Percentiles rank a stretch among this genome's conserved stretches.
Conservation (phyloP, 2,329 filamentous ascomycete species). For the Aspergillus ibericus region DNA sequence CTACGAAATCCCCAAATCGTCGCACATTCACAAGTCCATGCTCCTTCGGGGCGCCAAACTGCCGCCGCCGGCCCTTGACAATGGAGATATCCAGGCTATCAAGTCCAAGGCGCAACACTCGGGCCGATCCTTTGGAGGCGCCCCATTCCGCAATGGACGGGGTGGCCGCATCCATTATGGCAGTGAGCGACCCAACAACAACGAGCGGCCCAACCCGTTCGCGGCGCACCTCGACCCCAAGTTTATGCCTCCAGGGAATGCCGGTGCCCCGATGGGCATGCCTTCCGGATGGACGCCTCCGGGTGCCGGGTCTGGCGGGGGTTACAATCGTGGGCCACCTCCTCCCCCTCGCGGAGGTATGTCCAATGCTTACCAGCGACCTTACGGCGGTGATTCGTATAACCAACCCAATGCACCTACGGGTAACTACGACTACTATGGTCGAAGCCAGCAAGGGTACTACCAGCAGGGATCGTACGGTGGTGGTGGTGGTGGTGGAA, state of each 20-base stretch:
- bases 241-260: slow-evolving; percentile 37
- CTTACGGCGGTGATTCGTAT: slow-evolving; percentile 23
- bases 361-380: slow-evolving; percentile 24
- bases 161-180: slow-evolving; percentile 59
- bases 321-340: slow-evolving; percentile 39
- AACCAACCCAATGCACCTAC: slow-evolving; percentile 21
- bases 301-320: slow-evolving; percentile 27
- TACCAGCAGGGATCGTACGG: slow-evolving; percentile 23
- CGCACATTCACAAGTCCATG: slow-evolving; percentile 86
- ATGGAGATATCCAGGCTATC: slow-evolving; percentile 72
- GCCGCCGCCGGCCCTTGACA: slow-evolving; percentile 69
- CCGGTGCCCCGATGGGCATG: slow-evolving; percentile 30
- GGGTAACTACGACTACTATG: slow-evolving; percentile 27
- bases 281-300: slow-evolving; percentile 39
- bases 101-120: slow-evolving; percentile 64
- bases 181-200: slow-evolving; percentile 12
- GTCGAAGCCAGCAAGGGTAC: slow-evolving; percentile 25
- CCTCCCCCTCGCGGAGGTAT: slow-evolving; percentile 41
- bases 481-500: slow-evolving; percentile 8
- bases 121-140: slow-evolving; percentile 71
- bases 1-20: slow-evolving; percentile 76
- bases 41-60: slow-evolving; percentile 80
- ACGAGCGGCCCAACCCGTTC: slow-evolving; percentile 43
- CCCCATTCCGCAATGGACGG: slow-evolving; percentile 54
- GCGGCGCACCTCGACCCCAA: slow-evolving; percentile 49